A percentile compares a stretch with the other conserved stretches of the same genome.
Evolutionary conservation across 2,329 filamentous ascomycete species (phyloP).

Genomic region (Leptosphaerulina australis): DNA sequence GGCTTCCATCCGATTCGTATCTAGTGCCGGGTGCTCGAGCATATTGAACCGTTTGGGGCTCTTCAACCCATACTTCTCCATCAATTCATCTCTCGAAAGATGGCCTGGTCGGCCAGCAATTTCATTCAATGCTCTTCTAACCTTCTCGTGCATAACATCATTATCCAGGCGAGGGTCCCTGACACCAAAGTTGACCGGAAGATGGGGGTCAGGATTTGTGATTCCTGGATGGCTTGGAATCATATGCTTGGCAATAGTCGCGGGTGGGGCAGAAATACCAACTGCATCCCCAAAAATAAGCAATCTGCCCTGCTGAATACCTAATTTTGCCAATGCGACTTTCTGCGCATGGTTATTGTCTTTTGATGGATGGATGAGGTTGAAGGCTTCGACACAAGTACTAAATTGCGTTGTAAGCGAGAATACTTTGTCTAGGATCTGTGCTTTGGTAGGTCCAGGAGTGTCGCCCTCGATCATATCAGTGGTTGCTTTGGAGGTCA

Average conservation of each 20-base stretch:
- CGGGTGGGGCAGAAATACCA: conserved; percentile 53
- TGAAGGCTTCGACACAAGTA: conserved; percentile 56
- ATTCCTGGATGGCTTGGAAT: conserved; percentile 53
- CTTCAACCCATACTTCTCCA: conserved; percentile 55
- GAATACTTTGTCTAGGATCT: conserved; percentile 50
- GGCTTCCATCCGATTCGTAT: conserved; percentile 52
- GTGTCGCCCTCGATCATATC: conserved; percentile 27
- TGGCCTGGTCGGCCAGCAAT: conserved; percentile 53
- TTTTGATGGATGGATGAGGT: conserved; percentile 52
- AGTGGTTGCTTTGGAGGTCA: conserved; percentile 27
- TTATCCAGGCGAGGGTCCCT: conserved; percentile 53
- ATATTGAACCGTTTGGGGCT: conserved; percentile 49
- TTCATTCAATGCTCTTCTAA: conserved; percentile 51
- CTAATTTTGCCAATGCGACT: conserved; percentile 51
- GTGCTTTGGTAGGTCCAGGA: conserved; percentile 33
- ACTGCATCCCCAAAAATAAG: conserved; percentile 57
- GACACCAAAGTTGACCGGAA: conserved; percentile 53
- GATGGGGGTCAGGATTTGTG: conserved; percentile 53
- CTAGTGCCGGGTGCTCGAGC: conserved; percentile 50
- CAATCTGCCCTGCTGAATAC: conserved; percentile 55
- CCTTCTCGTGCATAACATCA: conserved; percentile 42
- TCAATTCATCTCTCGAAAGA: conserved; percentile 51
- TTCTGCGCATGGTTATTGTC: conserved; percentile 53
- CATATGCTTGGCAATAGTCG: conserved; percentile 52
- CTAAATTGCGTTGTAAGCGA: conserved; percentile 55